Evolutionary conservation across 768 basidiomycete genomes (phyloP).

Genomic region (Macrolepiota dolichaula): DNA sequence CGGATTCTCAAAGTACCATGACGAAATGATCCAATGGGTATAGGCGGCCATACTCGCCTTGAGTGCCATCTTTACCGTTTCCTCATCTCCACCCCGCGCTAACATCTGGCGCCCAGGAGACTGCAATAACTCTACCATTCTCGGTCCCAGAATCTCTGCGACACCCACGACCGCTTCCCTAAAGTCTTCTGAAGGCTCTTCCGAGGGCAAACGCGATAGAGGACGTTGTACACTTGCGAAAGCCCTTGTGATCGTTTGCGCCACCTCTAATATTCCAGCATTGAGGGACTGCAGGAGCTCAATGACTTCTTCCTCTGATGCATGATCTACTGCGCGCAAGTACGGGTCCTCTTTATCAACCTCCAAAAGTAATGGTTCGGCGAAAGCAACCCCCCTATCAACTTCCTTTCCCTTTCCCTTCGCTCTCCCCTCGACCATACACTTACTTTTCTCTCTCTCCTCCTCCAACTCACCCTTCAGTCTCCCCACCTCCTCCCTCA

Average conservation of each 20-base stretch:
- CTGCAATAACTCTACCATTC: slow-evolving; percentile 37
- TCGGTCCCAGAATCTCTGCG: slow-evolving; percentile 29
- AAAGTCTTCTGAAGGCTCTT: slow-evolving; percentile 21
- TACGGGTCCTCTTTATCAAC: neutral
- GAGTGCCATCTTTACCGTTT: slow-evolving; percentile 37
- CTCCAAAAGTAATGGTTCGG: neutral
- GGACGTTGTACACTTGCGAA: neutral
- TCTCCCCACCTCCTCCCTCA: slow-evolving; percentile 2
- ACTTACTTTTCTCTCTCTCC: neutral
- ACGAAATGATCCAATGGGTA: slow-evolving; percentile 45
- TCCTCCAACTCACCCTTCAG: slow-evolving; percentile 1
- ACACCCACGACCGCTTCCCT: slow-evolving; percentile 25
- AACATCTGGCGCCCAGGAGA: slow-evolving; percentile 11
- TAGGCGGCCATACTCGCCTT: slow-evolving; percentile 43
- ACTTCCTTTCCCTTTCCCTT: neutral
- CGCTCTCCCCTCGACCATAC: neutral
- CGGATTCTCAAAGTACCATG: slow-evolving; percentile 49
- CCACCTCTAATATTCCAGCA: neutral
- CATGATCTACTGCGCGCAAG: neutral
- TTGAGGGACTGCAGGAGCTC: neutral
- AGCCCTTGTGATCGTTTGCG: neutral
- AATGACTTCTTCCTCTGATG: slow-evolving; percentile 3
- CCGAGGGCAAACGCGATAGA: neutral
- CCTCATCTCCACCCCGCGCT: neutral
- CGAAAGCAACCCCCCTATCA: neutral